Evolutionary conservation across 306 rosid species (phyloP).

Genomic region (Crataegus laevigata): DNA sequence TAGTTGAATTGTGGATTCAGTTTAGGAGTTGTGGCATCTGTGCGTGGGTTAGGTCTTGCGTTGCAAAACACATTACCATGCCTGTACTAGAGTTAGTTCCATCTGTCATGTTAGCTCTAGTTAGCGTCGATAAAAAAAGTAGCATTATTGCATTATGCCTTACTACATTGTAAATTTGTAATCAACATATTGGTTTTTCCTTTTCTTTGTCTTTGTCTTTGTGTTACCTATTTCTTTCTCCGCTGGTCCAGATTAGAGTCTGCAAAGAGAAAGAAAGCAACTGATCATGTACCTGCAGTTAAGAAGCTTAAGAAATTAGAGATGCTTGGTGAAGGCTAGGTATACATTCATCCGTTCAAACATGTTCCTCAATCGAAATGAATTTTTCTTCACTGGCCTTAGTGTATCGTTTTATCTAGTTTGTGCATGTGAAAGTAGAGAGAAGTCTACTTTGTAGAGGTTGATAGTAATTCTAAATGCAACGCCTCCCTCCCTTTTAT

Average conservation of each 20-base stretch:
- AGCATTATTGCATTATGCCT: background rate
- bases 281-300: constrained; percentile 92
- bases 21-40: background rate
- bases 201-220: too few relatives aligned
- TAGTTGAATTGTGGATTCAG: background rate
- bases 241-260: constrained; percentile 54
- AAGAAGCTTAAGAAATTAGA: constrained; percentile 98
- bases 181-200: too few relatives aligned
- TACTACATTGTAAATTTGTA: background rate
- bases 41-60: background rate
- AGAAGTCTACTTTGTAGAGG: too few relatives aligned
- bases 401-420: constrained; percentile 36
- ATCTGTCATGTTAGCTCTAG: background rate
- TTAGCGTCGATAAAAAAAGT: background rate
- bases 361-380: constrained; percentile 6
- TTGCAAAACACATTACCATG: background rate
- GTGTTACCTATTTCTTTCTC: constrained; percentile 12
- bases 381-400: constrained; percentile 13
- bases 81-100: background rate
- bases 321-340: constrained; percentile 99
- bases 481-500: too few relatives aligned
- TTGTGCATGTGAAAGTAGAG: constrained; percentile 98
- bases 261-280: constrained; percentile 70
- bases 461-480: too few relatives aligned
- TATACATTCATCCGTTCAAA: constrained; percentile 7